Base-by-base conservation (phyloP, 495 filamentous ascomycete genomes). In the Podospora appendiculata region DNA sequence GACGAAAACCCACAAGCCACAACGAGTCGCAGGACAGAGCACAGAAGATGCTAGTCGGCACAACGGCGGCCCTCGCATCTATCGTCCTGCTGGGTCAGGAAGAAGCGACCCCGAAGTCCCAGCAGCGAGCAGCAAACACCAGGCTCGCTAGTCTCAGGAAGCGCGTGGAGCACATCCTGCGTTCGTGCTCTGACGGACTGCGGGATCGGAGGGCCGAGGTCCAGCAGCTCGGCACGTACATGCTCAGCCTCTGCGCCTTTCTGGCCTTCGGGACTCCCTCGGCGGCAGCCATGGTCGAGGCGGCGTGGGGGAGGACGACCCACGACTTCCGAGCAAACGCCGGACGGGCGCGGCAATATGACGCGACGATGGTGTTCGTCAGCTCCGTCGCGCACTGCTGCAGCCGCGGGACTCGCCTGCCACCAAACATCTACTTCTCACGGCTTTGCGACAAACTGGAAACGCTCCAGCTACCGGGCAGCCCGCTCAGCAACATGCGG, bases 391-490 rank as follows among this genome's bases (percentile, higher is more conserved):
- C 62, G 5, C 41, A 56, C n/a, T 47, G 33, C 55, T 60, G 60
- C 41, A 48, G 58, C 38, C 61, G 63, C 38, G 58, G 55, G 4
- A 50, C 52, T 4, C 38, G 38, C 2, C 17, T 54, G 3, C 14
- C 56, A 0, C 46, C 62, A 8, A 50, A 59, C 12, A 45, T 41
- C 25, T 55, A 58, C 45, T 45, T 69, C 3, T 41, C 47, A 3
- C 53, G 41, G 14, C 32, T 70, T 13, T 68, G 57, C 44, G 61
- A 62, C 14, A 55, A 53, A 25, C 50, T 71, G 44, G 55, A 47
- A 32, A n/a, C 41, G 2, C 56, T 68, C 4, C 36, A 51, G 11
- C 38, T 64, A 6, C 57, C 62, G 1, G 38, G 17, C 17, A 47
- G 49, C 11, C 45, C 62, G n/a, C 32, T 61, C 8, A 43, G 16